Evolutionary conservation across 2,329 filamentous ascomycete genomes (phyloP), one percentile per base, ranked within the genome.

Genomic region (Diaporthe eres): DNA sequence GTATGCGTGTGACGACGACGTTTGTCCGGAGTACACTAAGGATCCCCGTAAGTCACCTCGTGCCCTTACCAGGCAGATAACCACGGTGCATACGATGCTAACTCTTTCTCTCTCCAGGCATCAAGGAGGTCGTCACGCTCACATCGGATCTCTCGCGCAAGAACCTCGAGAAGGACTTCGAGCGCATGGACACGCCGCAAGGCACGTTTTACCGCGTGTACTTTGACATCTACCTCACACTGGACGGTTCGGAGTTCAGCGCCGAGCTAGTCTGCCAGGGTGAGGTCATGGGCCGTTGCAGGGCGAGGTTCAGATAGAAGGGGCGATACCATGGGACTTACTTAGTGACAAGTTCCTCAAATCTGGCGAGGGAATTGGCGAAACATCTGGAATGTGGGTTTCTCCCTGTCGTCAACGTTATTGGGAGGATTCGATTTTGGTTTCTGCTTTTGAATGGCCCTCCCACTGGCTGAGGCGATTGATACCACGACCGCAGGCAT

Each of bases 131-230:
- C 75, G 97, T 98, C 78, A 99, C 97, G 1, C 92, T 99, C 70
- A 98, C 97, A 2, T 98, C 96, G 2, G 97, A 99, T 83, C 90
- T 99, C 75, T 98, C 96, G 67, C 94, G 96, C 81, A 99, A 98
- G 90, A 98, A 98, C 84, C 92, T 99, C 17, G 97, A 99, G 85
- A 98, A 98, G 86, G 97, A 99, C 85, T 99, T 99, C 82, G 97
- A 99, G 87, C 93, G 97, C 83, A 98, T 98, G 97, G 97, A 98
- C 84, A 98, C 97, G 1, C 96, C 97, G 8, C 96, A 99, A 85
- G 97, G 97, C 77, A 97, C 95, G 4, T 98, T 98, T 85, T 98
- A 98, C 88, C 93, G 95, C 78, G 92, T 94, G 77, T 94, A 93
- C 85, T 93, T 93, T 79, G 92, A 93, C 80, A 93, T 94, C 79